Percentiles rank a stretch among this genome's conserved stretches.
Conservation (phyloP, 129 eudicot genomes). For the Pittosporum tobira region DNA sequence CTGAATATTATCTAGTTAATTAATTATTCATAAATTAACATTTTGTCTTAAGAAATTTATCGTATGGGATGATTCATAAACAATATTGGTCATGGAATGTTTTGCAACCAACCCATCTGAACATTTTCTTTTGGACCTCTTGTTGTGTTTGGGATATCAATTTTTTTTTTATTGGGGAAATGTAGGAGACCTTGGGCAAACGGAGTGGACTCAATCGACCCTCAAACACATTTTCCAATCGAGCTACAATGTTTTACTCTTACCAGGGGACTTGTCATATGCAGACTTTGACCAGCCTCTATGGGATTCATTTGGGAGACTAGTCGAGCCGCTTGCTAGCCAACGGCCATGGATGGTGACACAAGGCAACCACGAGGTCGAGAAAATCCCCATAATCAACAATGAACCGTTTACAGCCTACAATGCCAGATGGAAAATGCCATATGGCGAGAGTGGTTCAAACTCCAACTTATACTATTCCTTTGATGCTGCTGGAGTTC, state of each 20-base stretch:
- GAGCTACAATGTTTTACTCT: constrained; percentile 50
- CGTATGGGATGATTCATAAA: too few relatives aligned
- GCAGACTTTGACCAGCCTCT: constrained; percentile 42
- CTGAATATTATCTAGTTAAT: too few relatives aligned
- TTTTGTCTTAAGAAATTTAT: too few relatives aligned
- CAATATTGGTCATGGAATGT: too few relatives aligned
- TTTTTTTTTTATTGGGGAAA: background rate
- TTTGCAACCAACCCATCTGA: too few relatives aligned
- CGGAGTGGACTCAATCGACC: constrained; percentile 58
- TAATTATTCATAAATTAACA: too few relatives aligned
- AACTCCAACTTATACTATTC: constrained; percentile 58
- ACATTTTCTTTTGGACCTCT: too few relatives aligned
- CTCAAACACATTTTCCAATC: constrained; percentile 48
- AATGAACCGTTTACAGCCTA: constrained; percentile 37
- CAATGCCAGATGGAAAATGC: constrained; percentile 90
- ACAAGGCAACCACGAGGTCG: constrained; percentile 78
- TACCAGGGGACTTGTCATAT: constrained; percentile 76
- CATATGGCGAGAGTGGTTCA: constrained; percentile 61
- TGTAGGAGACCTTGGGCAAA: constrained; percentile 81
- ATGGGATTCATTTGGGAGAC: constrained; percentile 72
- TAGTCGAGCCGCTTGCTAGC: constrained; percentile 67
- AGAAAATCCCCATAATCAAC: constrained; percentile 30
- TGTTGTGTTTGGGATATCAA: background rate
- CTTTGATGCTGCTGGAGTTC: constrained; percentile 55
- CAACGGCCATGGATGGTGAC: constrained; percentile 90